Percentiles rank a stretch among this genome's conserved stretches.
phyloP scores from a whole-genome alignment of 1,139 yeast genomes.

The Geotrichum reessii region DNA sequence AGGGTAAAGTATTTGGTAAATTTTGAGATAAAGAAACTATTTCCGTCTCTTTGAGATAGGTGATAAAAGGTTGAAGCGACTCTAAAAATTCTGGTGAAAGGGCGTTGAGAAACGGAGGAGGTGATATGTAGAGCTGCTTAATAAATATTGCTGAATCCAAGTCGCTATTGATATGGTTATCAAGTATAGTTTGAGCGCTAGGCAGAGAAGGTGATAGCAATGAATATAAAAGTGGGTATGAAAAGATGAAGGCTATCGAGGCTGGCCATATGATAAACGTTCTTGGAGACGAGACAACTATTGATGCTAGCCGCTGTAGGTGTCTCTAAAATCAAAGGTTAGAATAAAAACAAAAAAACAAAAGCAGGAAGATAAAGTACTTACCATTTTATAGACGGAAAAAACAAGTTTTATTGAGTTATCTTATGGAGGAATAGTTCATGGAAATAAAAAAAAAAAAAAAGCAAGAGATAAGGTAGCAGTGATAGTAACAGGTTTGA shows the following conservation, averaged over 20 bases:
- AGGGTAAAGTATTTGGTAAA: conserved; percentile 10
- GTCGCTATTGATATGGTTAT: conserved; percentile 11
- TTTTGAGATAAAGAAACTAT: not conserved
- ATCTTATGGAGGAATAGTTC: too few relatives aligned
- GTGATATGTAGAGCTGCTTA: conserved; percentile 36
- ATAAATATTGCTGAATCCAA: conserved; percentile 23
- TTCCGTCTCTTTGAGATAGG: too few relatives aligned
- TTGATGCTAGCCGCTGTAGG: conserved; percentile 16
- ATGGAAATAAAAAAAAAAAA: too few relatives aligned
- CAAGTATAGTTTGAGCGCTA: conserved; percentile 11
- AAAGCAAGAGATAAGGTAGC: too few relatives aligned
- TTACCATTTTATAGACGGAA: not conserved
- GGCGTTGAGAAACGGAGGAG: conserved; percentile 23
- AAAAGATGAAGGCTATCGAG: conserved; percentile 45
- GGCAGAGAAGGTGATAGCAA: conserved; percentile 26
- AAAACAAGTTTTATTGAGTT: too few relatives aligned
- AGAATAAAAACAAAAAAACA: not conserved
- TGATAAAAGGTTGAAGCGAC: conserved; percentile 17
- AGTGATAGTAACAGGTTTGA: too few relatives aligned
- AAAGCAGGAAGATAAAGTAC: not conserved
- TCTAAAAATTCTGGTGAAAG: conserved; percentile 7
- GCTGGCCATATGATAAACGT: conserved; percentile 48
- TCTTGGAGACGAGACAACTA: conserved; percentile 33
- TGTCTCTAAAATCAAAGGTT: conserved; percentile 15
- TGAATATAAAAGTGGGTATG: conserved; percentile 47